Conservation (phyloP, 208 protist species). For the Trypanosoma caninum region DNA sequence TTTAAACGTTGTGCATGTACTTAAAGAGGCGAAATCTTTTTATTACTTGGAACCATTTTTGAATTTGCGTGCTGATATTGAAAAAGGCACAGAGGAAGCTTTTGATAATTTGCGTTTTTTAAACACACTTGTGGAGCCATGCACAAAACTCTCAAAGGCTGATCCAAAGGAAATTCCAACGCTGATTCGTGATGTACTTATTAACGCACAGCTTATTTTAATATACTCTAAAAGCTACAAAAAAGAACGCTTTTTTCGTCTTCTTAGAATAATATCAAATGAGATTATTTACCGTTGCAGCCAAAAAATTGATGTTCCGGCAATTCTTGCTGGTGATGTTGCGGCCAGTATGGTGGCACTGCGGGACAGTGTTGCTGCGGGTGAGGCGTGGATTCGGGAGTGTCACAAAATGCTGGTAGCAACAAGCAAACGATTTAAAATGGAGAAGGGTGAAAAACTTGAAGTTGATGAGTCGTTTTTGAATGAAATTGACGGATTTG, state of each 20-base stretch:
- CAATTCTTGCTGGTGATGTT: slow-evolving; percentile 95
- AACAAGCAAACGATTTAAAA: slow-evolving; percentile 68
- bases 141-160: slow-evolving; percentile 81
- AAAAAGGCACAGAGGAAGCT: slow-evolving; percentile 91
- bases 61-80: slow-evolving; percentile 91
- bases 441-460: slow-evolving; percentile 86
- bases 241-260: slow-evolving; percentile 91
- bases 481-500: slow-evolving; percentile 97
- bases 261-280: slow-evolving; percentile 94
- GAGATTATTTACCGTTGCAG: slow-evolving; percentile 96
- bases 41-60: slow-evolving; percentile 95
- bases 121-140: slow-evolving; percentile 91
- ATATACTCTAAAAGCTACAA: slow-evolving; percentile 94
- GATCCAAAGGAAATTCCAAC: slow-evolving; percentile 89
- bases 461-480: slow-evolving; percentile 94
- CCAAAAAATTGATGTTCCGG: slow-evolving; percentile 88
- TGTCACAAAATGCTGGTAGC: slow-evolving; percentile 87
- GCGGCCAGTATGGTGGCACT: slow-evolving; percentile 87
- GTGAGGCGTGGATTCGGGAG: slow-evolving; percentile 92
- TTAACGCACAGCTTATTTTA: slow-evolving; percentile 92
- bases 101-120: slow-evolving; percentile 96
- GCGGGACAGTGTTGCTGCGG: slow-evolving; percentile 86
- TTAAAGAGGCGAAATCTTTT: slow-evolving; percentile 91
- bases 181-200: slow-evolving; percentile 89
- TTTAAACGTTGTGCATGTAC: slow-evolving; percentile 83